phyloP scores from a whole-genome alignment of 495 filamentous ascomycete species.

The Amorphotheca resinae region DNA sequence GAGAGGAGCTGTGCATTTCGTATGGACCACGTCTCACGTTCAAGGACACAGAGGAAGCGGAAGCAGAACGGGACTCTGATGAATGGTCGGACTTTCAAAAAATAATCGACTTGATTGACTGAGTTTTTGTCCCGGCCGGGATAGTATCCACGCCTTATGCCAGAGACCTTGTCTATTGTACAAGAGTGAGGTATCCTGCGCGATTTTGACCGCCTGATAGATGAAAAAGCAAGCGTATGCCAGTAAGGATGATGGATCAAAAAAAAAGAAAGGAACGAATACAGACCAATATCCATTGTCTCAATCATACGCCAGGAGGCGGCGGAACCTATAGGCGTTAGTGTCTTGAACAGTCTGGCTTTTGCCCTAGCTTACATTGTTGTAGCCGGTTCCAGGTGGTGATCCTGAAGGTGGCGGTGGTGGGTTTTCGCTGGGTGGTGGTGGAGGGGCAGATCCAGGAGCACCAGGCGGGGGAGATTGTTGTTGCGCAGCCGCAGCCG shows the following conservation, averaged over 20 bases:
- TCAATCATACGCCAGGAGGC: conserved; percentile 38
- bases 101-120: conserved; percentile 21
- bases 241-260: neutral
- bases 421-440: conserved; percentile 47
- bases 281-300: too few relatives aligned
- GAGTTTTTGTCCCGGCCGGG: conserved; percentile 1
- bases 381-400: conserved; percentile 51
- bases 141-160: neutral
- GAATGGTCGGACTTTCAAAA: conserved; percentile 16
- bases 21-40: conserved; percentile 43
- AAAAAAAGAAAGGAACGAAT: neutral
- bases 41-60: conserved; percentile 32
- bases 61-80: neutral
- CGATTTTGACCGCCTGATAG: conserved; percentile 1
- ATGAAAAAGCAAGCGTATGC: neutral
- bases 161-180: conserved; percentile 5
- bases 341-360: neutral
- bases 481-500: conserved; percentile 38
- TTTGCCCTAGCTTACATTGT: conserved; percentile 39
- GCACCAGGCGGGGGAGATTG: conserved; percentile 21
- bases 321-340: conserved; percentile 36
- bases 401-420: conserved; percentile 50
- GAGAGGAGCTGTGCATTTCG: conserved; percentile 45
- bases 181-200: conserved; percentile 17
- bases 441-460: conserved; percentile 34